Percentiles rank a stretch among this genome's conserved stretches.
Conservation (phyloP, 148 eudicot genomes). For the Suaeda aralocaspica region DNA sequence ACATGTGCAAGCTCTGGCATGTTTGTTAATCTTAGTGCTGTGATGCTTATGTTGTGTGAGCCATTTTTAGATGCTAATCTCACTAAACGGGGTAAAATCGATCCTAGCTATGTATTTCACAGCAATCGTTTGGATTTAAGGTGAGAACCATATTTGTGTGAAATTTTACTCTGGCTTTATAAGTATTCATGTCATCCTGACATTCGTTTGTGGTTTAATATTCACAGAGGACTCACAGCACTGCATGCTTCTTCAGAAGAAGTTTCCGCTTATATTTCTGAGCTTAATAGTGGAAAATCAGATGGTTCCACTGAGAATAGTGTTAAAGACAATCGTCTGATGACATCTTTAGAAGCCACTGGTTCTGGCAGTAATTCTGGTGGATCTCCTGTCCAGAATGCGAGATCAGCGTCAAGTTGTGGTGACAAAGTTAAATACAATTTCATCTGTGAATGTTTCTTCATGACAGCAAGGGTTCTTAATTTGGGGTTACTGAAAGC, state of each 20-base stretch:
- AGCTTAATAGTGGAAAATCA: constrained; percentile 34
- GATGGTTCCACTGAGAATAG: constrained; percentile 24
- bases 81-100: constrained; percentile 77
- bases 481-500: constrained; percentile 90
- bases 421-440: constrained; percentile 51
- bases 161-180: not conserved
- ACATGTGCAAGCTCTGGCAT: constrained; percentile 96
- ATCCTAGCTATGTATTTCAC: constrained; percentile 68
- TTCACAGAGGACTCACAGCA: constrained; percentile 76
- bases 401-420: constrained; percentile 34
- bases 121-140: constrained; percentile 71
- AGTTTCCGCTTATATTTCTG: constrained; percentile 55
- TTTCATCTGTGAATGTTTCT: constrained; percentile 95
- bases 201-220: constrained; percentile 6
- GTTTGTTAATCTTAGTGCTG: constrained; percentile 96
- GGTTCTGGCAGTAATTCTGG: constrained; percentile 45
- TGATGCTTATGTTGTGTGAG: constrained; percentile 89
- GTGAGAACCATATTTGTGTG: constrained; percentile 33
- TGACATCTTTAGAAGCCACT: constrained; percentile 59
- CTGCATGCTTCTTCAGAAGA: constrained; percentile 97
- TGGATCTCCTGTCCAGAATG: constrained; percentile 32
- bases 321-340: constrained; percentile 44
- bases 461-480: constrained; percentile 96
- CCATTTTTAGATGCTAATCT: constrained; percentile 87
- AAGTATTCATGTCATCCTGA: not conserved